Conservation (phyloP, 768 basidiomycete species). For the Mycena epipterygia region DNA sequence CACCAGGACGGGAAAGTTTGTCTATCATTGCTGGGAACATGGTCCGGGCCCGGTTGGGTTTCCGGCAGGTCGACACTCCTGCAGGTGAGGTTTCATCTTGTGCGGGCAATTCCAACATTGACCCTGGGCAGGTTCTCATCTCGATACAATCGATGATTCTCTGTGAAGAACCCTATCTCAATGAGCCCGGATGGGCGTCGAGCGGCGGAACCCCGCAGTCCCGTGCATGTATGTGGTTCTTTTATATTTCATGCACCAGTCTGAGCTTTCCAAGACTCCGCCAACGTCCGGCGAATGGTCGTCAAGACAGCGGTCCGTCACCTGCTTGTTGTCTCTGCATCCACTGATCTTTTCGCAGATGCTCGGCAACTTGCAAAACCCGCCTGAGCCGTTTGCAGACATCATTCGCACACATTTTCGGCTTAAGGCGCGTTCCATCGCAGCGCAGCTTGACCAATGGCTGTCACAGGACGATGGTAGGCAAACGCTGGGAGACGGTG, state of each 20-base stretch:
- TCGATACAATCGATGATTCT: conserved; percentile 98
- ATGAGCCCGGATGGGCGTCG: conserved; percentile 91
- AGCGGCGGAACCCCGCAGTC: conserved; percentile 83
- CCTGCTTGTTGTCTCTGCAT: background rate
- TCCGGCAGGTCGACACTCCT: conserved; percentile 90
- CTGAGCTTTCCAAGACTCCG: conserved; percentile 72
- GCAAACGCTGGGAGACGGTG: conserved; percentile 68
- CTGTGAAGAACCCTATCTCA: conserved; percentile 93
- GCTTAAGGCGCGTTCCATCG: conserved; percentile 81
- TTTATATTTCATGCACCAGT: background rate
- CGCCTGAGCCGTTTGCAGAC: conserved; percentile 89
- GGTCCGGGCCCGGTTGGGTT: conserved; percentile 95
- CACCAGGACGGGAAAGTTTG: conserved; percentile 93
- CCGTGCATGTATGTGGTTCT: conserved; percentile 70
- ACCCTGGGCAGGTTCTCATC: conserved; percentile 83
- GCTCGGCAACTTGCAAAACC: conserved; percentile 85
- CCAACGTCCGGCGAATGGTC: conserved; percentile 94
- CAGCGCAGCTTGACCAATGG: conserved; percentile 85
- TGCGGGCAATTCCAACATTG: conserved; percentile 3
- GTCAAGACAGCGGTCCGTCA: conserved; percentile 81
- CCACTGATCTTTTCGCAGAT: conserved; percentile 62
- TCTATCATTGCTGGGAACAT: conserved; percentile 91
- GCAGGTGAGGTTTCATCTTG: conserved; percentile 64
- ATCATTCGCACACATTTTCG: conserved; percentile 93
- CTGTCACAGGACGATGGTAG: conserved; percentile 81